Base-by-base conservation (phyloP, 108 stramenopile genomes). In the Ochromonas danica region DNA sequence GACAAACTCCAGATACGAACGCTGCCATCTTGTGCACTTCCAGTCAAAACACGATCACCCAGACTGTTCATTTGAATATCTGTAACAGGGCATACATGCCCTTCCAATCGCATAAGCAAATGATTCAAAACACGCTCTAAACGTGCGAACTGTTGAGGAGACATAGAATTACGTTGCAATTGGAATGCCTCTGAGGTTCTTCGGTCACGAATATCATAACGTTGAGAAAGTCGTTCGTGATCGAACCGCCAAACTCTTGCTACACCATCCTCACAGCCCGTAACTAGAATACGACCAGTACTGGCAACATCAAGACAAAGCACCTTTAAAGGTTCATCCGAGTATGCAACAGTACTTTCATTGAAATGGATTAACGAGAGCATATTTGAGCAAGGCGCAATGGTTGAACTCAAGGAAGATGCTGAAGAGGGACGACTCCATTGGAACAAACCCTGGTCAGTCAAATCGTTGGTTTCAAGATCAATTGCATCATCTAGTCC, bases 191-290 rank as follows among this genome's bases (percentile, higher is more conserved):
- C 45, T 14, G 45, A 22, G 6, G 6, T 51, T 51, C 45, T 51
- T 51, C 14, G 14, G 6, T 6, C 14, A 14, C 45, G 45, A 51
- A 51, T 51, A 51, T 51, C 22, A 14, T 22, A 6, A 51, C 45
- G 6, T 51, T 51, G 6, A 51, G 6, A 51, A 51, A 14, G 14
- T 61, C 28, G 27, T 27, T 25, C 6, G 43, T 43, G 30, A 1
- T 17, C 40, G 39, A 80, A 70, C 0, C 30, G 30, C 91, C 90
- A 96, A 39, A 96, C 84, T 43, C 93, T 87, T 41, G 90, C 91
- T 10, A 92, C 83, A 36, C 92, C 95, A 84, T 96, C 95, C 80
- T 92, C 91, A 1, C 90, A 90, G 25, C 95, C 95, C 40, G 94
- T 93, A 0, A 90, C 92, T 77, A 96, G 91, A 65, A 92, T 89